Base-by-base conservation (phyloP, 768 basidiomycete species). In the Mycena polygramma region DNA sequence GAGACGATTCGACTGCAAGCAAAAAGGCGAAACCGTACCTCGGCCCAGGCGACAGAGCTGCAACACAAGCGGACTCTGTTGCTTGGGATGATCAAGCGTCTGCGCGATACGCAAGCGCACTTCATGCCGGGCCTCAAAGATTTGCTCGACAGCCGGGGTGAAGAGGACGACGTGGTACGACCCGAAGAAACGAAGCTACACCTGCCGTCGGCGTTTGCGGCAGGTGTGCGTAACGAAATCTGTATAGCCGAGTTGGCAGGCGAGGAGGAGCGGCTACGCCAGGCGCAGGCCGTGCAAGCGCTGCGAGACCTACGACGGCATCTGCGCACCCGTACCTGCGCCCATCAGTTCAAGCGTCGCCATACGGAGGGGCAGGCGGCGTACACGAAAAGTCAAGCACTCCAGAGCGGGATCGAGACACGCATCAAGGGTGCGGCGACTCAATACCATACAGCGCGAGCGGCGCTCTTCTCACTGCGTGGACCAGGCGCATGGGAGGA, bases 191-290 rank as follows among this genome's bases (percentile, higher is more conserved):
- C 68, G 19, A 54, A 24, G 10, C 64, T 79, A 1, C 65, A 71
- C 26, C 69, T 79, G 7, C 77, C 79, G 0, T 78, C 77, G 7
- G 61, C 72, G 1, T 70, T 78, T 17, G 4, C 59, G 6, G 1
- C 22, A 10, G 30, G 36, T 0, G n/a, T 54, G 24, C 35, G 55
- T 7, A 22, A 36, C 2, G 14, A 14, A 14, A 49, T 67, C 19
- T 78, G 77, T 46, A 13, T 65, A 14, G 7, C 46, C 24, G 72
- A 69, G n/a, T 17, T 79, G 7, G 26, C 48, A 1, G 48, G 66
- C n/a, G 74, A 75, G 45, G 75, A 79, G 63, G 69, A 73, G 15
- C 60, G 68, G 3, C 62, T 78, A 15, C 73, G 74, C 1, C 41
- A 61, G 22, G 77, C 73, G 4, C 76, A 77, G 49, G 68, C 71